These are phyloP conservation scores for Mercurialis annua DNA, from an alignment of 345 rosid species.

Conservation along the genomic window DNA sequence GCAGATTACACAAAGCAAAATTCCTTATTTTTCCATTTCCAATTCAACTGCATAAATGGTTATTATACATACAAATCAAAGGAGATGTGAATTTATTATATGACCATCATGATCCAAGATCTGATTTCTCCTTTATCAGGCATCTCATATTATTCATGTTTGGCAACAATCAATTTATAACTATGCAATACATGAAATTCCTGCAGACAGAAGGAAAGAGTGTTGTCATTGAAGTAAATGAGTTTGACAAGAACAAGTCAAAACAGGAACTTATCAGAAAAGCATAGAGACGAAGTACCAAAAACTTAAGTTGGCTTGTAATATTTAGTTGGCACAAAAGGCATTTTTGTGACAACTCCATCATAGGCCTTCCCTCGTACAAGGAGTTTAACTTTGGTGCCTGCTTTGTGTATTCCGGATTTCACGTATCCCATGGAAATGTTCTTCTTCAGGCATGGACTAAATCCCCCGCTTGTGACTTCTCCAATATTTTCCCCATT, in stretches of 20 bases:
- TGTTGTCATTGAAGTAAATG: not conserved
- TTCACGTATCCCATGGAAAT: constrained; percentile 97
- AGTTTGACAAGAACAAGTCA: constrained; percentile 8
- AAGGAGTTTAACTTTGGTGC: constrained; percentile 72
- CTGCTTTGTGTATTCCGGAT: constrained; percentile 81
- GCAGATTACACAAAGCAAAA: no score
- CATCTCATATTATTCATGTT: constrained; percentile 6
- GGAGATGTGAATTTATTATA: no score
- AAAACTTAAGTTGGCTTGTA: constrained; percentile 67
- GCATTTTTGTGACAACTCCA: constrained; percentile 78
- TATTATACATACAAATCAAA: not conserved
- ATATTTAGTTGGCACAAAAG: constrained; percentile 73
- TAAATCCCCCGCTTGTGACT: constrained; percentile 94
- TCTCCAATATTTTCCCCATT: constrained; percentile 75
- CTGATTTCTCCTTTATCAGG: not conserved
- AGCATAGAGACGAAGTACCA: constrained; percentile 8
- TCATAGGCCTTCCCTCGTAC: constrained; percentile 87
- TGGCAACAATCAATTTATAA: not conserved
- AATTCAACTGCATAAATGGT: no score
- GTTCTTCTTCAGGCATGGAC: constrained; percentile 97
- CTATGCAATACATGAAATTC: not conserved
- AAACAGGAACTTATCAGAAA: constrained; percentile 17
- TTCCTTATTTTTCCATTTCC: no score
- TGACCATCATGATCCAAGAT: not conserved
- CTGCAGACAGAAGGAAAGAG: not conserved